Conservation (phyloP, 2,329 filamentous ascomycete species). For the Talaromyces atroroseus region DNA sequence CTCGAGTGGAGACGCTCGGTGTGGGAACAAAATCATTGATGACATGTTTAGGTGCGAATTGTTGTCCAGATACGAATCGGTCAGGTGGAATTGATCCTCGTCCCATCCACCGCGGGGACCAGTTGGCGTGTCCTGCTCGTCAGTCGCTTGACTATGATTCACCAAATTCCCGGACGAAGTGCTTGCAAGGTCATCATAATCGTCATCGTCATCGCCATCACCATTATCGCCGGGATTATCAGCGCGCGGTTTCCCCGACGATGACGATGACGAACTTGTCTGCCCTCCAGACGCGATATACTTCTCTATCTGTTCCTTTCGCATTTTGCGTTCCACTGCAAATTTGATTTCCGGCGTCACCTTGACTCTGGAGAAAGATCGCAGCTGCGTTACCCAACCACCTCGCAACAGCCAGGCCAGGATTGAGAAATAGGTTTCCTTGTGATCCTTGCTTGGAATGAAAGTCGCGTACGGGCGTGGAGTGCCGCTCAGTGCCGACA, state of each 20-base stretch:
- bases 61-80: slow-evolving; percentile 30
- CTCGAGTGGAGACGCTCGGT: slow-evolving; percentile 71
- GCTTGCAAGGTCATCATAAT: slow-evolving; percentile 22
- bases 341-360: slow-evolving; percentile 77
- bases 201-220: slow-evolving; percentile 11
- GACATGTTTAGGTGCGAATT: slow-evolving; percentile 41
- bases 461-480: slow-evolving; percentile 78
- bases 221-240: no score
- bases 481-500: slow-evolving; percentile 73
- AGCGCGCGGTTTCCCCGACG: slow-evolving; percentile 11
- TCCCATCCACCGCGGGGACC: slow-evolving; percentile 24
- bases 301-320: slow-evolving; percentile 56
- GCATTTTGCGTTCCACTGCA: slow-evolving; percentile 67
- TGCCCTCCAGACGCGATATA: slow-evolving; percentile 27
- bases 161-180: slow-evolving; percentile 37
- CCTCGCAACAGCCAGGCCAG: slow-evolving; percentile 88
- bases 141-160: slow-evolving; percentile 32
- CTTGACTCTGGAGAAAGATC: slow-evolving; percentile 84
- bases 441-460: slow-evolving; percentile 81
- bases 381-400: slow-evolving; percentile 89
- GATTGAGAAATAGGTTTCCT: slow-evolving; percentile 81
- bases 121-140: slow-evolving; percentile 33
- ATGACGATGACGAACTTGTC: slow-evolving; percentile 20
- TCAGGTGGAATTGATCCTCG: slow-evolving; percentile 24
- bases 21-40: slow-evolving; percentile 70